Evolutionary conservation across 441 rosid species (phyloP).

Genomic region (Manihot esculenta): DNA sequence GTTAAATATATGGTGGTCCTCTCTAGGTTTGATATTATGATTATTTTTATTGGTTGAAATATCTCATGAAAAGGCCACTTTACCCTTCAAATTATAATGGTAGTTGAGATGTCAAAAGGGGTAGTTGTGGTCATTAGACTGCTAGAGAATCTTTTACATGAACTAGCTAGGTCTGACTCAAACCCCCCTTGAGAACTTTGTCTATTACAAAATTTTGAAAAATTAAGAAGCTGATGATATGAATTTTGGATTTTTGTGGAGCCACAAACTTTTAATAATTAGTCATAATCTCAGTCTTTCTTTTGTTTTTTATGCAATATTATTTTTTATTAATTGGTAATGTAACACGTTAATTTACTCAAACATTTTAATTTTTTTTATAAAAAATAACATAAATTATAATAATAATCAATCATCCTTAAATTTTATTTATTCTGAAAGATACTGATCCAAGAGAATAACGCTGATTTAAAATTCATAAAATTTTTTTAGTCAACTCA

Average conservation of each 20-base stretch:
- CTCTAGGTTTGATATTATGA: neutral
- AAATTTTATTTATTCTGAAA: no score
- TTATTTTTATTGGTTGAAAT: neutral
- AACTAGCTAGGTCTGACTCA: slow-evolving; percentile 33
- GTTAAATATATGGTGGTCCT: no score
- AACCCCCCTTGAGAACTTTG: slow-evolving; percentile 21
- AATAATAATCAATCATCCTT: no score
- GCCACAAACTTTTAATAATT: slow-evolving; percentile 17
- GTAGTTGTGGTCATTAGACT: neutral
- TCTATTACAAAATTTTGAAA: slow-evolving; percentile 7
- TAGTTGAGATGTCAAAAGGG: neutral
- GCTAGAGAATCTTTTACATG: slow-evolving; percentile 22
- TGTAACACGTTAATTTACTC: no score
- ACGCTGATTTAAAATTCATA: no score
- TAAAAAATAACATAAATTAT: no score
- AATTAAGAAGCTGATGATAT: slow-evolving; percentile 21
- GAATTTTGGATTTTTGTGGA: slow-evolving; percentile 37
- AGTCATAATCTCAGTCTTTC: slow-evolving; percentile 32
- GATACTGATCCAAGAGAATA: no score
- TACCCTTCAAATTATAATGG: neutral
- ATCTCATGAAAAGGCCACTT: slow-evolving; percentile 5
- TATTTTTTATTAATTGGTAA: no score
- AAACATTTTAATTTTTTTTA: no score
- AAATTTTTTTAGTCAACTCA: no score
- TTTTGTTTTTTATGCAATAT: slow-evolving; percentile 1